Evolutionary conservation across 176 grass and related monocot species (phyloP), one percentile per base, ranked within the genome.

Genomic region (Thinopyrum elongatum): DNA sequence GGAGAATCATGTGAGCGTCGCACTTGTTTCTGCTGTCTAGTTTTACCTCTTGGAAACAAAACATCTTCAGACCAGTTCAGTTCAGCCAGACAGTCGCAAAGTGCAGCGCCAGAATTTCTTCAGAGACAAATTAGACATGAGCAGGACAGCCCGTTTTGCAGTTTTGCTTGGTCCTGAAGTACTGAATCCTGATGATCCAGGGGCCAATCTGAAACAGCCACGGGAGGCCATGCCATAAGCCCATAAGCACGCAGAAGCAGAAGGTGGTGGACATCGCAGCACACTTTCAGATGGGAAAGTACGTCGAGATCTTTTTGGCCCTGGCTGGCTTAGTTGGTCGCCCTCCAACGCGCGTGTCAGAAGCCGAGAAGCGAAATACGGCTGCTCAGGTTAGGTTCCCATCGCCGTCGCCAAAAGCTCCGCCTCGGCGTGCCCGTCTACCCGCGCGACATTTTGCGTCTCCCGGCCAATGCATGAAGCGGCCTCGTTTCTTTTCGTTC

Each of bases 361-460:
- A 53, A 53, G 49, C 49, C 49, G 1, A 61, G 80, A 78, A 23
- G 67, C 46, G 38, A 68, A 60, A 80, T 38, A 67, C 60, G 12
- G 68, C 22, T 74, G 34, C 34, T 90, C 46, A 61, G 42, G 44
- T 47, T 47, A 80, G 75, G 89, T 90, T 75, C 67, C 59, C 59
- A 13, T 87, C 84, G 74, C 58, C 42, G 57, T 87, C 84, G 28
- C 57, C 74, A 46, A 87, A 90, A 83, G 65, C 65, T 65, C 30
- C 15, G 51, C 65, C 2, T 14, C 23, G 2, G 68, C 68, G 22
- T 84, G 27, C 62, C 84, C 44, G 44, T 80, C 57, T 74, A 79
- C 63, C 25, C 26, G 58, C 39, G 77, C 31, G 84, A 83, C 75
- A 58, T 26, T 23, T 72, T 16, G 51, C 51, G 63, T 71, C 51